Evolutionary conservation across 768 basidiomycete genomes (phyloP).

Genomic region (Russula earlei): DNA sequence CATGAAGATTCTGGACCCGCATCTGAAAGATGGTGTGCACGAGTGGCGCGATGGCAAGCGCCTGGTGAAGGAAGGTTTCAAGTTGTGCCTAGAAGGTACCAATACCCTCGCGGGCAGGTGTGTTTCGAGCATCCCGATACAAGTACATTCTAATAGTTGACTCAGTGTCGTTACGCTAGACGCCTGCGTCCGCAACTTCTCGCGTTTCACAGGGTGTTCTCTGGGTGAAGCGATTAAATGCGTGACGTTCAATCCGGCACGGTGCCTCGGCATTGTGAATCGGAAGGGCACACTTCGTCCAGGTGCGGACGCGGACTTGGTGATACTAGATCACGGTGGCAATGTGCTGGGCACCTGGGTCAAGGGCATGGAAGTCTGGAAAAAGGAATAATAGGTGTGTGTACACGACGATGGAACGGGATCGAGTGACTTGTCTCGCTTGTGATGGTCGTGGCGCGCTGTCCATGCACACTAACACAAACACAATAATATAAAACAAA

Average conservation of each 20-base stretch:
- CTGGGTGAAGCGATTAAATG: constrained; percentile 79
- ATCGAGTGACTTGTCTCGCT: not conserved
- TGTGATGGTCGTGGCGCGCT: too few species aligned
- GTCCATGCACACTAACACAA: too few species aligned
- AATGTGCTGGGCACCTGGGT: constrained; percentile 68
- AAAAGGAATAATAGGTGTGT: constrained; percentile 18
- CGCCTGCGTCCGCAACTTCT: constrained; percentile 79
- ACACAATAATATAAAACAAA: too few species aligned
- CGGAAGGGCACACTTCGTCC: constrained; percentile 72
- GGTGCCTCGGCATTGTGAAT: constrained; percentile 69
- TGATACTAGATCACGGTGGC: constrained; percentile 62
- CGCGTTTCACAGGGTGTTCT: constrained; percentile 74
- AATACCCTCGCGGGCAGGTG: constrained; percentile 84
- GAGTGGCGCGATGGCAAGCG: constrained; percentile 80
- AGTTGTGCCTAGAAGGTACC: constrained; percentile 76
- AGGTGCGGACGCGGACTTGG: constrained; percentile 82
- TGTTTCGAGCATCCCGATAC: constrained; percentile 13
- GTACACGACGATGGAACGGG: not conserved
- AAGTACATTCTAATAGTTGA: not conserved
- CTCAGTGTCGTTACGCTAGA: constrained; percentile 71
- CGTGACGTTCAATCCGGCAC: constrained; percentile 79
- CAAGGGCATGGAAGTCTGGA: constrained; percentile 65
- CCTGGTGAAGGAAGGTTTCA: constrained; percentile 73
- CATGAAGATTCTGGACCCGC: constrained; percentile 79
- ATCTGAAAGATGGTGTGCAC: constrained; percentile 74